Percentiles rank a stretch among this genome's conserved stretches.
Evolutionary conservation across 176 grass and related monocot species (phyloP).

Genomic region (Poa annua): DNA sequence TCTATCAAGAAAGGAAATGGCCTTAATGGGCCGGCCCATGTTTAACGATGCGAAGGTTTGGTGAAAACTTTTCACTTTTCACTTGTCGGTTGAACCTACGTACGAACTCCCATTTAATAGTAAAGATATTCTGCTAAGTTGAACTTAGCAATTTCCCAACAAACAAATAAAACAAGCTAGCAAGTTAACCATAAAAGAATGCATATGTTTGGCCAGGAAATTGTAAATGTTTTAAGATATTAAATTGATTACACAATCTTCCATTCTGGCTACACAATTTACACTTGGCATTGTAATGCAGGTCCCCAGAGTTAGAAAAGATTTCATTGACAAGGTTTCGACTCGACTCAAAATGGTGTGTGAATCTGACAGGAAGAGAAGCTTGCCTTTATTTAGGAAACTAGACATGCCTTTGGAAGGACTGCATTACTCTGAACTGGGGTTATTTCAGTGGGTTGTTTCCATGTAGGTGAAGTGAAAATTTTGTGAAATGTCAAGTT

Average conservation of each 20-base stretch:
- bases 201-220: background rate
- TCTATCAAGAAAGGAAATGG: too few relatives aligned
- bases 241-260: background rate
- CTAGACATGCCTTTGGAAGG: slow-evolving; percentile 91
- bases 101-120: too few relatives aligned
- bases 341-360: slow-evolving; percentile 88
- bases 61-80: too few relatives aligned
- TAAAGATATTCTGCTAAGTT: too few relatives aligned
- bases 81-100: too few relatives aligned
- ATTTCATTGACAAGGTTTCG: slow-evolving; percentile 93
- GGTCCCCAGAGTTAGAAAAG: slow-evolving; percentile 89
- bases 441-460: slow-evolving; percentile 83
- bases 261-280: too few relatives aligned
- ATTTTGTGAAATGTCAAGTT: slow-evolving; percentile 36
- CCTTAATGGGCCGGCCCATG: too few relatives aligned
- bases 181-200: too few relatives aligned
- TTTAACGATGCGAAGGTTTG: too few relatives aligned
- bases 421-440: slow-evolving; percentile 88
- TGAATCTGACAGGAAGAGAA: slow-evolving; percentile 87
- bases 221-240: background rate
- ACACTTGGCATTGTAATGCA: background rate
- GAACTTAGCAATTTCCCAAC: too few relatives aligned
- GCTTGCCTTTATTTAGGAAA: slow-evolving; percentile 97
- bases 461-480: slow-evolving; percentile 91
- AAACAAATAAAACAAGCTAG: too few relatives aligned